Conservation (phyloP, 768 basidiomycete genomes). For the Lenzites betulinus region DNA sequence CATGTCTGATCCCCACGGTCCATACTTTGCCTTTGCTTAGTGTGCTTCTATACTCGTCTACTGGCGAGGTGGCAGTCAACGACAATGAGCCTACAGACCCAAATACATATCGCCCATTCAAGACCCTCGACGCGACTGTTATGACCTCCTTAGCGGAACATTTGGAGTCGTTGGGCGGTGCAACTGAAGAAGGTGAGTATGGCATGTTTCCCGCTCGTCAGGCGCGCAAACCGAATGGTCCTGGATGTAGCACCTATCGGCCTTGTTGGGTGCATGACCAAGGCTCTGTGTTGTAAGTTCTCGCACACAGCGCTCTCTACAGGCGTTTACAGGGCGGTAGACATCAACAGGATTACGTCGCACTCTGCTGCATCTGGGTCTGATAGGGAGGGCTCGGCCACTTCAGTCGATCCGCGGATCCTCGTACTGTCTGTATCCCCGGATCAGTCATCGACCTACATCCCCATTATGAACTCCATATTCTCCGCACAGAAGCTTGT, state of each 20-base stretch:
- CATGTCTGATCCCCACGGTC: neutral
- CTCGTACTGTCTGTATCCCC: conserved; percentile 90
- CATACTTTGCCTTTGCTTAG: conserved; percentile 39
- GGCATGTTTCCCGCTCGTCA: conserved; percentile 18
- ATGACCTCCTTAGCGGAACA: conserved; percentile 61
- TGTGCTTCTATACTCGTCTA: conserved; percentile 75
- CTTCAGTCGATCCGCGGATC: conserved; percentile 56
- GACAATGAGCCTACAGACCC: conserved; percentile 53
- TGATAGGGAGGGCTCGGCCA: conserved; percentile 34
- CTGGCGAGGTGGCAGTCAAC: conserved; percentile 46
- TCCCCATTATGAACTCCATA: conserved; percentile 98
- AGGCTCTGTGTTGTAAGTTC: conserved; percentile 84
- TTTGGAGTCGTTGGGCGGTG: conserved; percentile 52
- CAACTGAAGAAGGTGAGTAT: conserved; percentile 52
- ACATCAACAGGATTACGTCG: conserved; percentile 58
- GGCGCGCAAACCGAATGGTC: conserved; percentile 13
- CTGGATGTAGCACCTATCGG: conserved; percentile 54
- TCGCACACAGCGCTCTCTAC: neutral
- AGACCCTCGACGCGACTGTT: conserved; percentile 68
- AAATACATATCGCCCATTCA: conserved; percentile 86
- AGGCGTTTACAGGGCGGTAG: conserved; percentile 53
- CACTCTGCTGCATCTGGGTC: conserved; percentile 35
- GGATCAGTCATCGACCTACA: conserved; percentile 87
- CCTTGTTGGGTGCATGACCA: conserved; percentile 87
- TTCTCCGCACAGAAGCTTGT: conserved; percentile 98